Percentiles rank a stretch among this genome's conserved stretches.
Conservation (phyloP, 148 eudicot species). For the Simmondsia chinensis region DNA sequence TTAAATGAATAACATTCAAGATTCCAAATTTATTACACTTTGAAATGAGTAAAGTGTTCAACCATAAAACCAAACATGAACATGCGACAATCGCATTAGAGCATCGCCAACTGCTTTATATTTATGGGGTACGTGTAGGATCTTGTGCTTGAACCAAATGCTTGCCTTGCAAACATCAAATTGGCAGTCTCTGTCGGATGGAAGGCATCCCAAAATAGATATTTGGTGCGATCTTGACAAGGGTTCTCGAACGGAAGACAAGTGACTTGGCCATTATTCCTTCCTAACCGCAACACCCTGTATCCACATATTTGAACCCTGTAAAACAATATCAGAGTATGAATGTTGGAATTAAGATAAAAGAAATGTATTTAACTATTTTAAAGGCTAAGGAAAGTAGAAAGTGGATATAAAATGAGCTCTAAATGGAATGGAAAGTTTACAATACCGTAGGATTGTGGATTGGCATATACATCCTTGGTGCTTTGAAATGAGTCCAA, state of each 20-base stretch:
- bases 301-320: slow-evolving; percentile 63
- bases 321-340: too few species aligned
- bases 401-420: too few species aligned
- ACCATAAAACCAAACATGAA: too few species aligned
- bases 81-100: too few species aligned
- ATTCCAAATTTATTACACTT: too few species aligned
- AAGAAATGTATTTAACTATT: too few species aligned
- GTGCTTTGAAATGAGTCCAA: slow-evolving; percentile 42
- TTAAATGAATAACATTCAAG: too few species aligned
- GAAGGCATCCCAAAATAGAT: slow-evolving; percentile 78
- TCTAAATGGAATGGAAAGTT: not conserved
- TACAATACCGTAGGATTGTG: slow-evolving; percentile 48
- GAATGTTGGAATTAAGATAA: too few species aligned
- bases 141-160: slow-evolving; percentile 29
- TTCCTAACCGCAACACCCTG: slow-evolving; percentile 88
- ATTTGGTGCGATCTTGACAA: slow-evolving; percentile 47
- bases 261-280: slow-evolving; percentile 78
- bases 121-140: slow-evolving; percentile 51
- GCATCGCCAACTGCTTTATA: slow-evolving; percentile 49
- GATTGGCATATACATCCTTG: slow-evolving; percentile 31
- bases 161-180: slow-evolving; percentile 40
- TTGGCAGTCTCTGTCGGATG: slow-evolving; percentile 72
- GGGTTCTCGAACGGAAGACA: slow-evolving; percentile 68
- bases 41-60: too few species aligned
- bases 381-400: too few species aligned